Conservation (phyloP, 2,329 filamentous ascomycete species). For the Fusarium albosuccineum region DNA sequence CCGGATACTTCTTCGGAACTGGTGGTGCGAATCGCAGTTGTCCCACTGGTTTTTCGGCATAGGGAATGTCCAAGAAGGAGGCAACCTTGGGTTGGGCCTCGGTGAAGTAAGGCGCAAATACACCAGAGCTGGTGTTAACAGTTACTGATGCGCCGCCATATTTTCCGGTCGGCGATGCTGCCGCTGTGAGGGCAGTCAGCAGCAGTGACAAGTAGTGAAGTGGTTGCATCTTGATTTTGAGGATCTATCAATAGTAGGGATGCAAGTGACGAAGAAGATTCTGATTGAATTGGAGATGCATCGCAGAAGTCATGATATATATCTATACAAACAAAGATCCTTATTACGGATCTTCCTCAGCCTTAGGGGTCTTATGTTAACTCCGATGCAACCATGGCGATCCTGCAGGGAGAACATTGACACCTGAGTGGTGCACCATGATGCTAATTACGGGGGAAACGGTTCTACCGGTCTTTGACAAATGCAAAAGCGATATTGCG, state of each 20-base stretch:
- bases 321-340: background rate
- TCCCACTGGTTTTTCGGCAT: constrained; percentile 26
- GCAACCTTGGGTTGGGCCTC: constrained; percentile 15
- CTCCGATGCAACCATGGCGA: constrained; percentile 22
- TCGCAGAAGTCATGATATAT: no score
- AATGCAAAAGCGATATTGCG: background rate
- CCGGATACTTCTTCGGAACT: background rate
- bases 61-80: constrained; percentile 35
- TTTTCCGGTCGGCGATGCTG: background rate
- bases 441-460: constrained; percentile 5
- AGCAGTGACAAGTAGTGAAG: background rate
- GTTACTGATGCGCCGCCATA: fast-evolving
- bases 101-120: constrained; percentile 23
- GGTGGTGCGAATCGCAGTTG: constrained; percentile 29
- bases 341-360: background rate
- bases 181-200: fast-evolving
- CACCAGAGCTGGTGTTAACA: constrained; percentile 34
- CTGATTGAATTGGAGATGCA: no score
- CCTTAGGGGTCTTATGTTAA: constrained; percentile 1
- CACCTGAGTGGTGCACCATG: background rate
- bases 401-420: background rate
- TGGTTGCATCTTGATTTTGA: constrained; percentile 11
- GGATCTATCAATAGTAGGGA: no score
- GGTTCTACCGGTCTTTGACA: no score
- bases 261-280: no score